Evolutionary conservation across 75 land plant genomes (phyloP).

Genomic region (Sequoia sempervirens): DNA sequence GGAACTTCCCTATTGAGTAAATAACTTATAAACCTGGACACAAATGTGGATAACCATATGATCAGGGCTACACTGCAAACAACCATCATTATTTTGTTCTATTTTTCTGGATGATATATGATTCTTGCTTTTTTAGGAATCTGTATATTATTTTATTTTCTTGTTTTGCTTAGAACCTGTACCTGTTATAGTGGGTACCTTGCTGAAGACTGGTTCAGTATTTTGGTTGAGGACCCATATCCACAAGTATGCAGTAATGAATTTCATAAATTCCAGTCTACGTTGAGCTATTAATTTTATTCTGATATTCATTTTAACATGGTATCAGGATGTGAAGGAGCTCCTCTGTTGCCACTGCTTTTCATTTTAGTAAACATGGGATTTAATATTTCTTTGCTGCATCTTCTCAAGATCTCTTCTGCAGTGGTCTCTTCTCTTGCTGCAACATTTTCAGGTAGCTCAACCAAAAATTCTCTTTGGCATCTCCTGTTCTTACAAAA

Average conservation of each 20-base stretch:
- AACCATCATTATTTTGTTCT: background rate
- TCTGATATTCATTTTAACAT: background rate
- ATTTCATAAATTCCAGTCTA: background rate
- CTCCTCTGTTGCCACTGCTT: conserved; percentile 75
- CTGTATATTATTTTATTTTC: background rate
- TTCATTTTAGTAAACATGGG: conserved; percentile 70
- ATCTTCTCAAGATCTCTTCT: conserved; percentile 72
- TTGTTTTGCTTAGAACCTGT: background rate
- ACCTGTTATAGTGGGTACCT: background rate
- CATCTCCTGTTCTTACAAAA: background rate
- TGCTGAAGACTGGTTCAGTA: background rate
- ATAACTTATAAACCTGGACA: background rate
- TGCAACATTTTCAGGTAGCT: conserved; percentile 68
- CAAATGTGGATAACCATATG: background rate
- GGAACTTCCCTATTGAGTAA: background rate
- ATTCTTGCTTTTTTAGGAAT: background rate
- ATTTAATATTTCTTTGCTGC: conserved; percentile 78
- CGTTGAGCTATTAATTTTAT: background rate
- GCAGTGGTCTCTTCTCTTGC: conserved; percentile 87
- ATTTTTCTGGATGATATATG: background rate
- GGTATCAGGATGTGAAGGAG: conserved; percentile 73
- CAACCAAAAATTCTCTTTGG: background rate
- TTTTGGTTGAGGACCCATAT: background rate
- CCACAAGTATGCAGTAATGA: background rate
- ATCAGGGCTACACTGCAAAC: background rate